Percentiles rank a stretch among this genome's conserved stretches.
Evolutionary conservation across 768 basidiomycete genomes (phyloP).

Genomic region (Dentipellis fragilis): DNA sequence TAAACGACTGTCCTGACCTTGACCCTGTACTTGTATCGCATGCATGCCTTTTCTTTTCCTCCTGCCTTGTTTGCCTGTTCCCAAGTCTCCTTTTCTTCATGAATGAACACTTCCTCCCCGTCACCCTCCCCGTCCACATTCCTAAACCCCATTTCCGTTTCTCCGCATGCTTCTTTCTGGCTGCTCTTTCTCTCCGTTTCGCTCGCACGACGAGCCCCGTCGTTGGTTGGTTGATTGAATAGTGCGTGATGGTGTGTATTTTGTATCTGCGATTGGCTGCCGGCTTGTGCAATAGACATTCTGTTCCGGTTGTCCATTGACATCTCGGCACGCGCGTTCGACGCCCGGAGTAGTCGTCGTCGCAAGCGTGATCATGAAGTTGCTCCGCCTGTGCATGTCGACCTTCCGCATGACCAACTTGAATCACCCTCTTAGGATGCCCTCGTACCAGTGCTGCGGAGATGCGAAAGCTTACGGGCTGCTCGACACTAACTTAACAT

Average conservation of each 20-base stretch:
- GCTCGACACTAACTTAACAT: too few species aligned
- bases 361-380: too few species aligned
- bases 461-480: too few species aligned
- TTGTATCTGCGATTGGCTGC: not conserved
- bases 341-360: too few species aligned
- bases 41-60: not conserved
- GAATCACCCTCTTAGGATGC: too few species aligned
- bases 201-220: too few species aligned
- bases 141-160: too few species aligned
- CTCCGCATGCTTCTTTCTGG: not conserved
- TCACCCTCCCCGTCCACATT: too few species aligned
- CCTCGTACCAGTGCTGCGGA: too few species aligned
- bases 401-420: too few species aligned
- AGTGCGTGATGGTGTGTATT: not conserved
- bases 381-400: too few species aligned
- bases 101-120: too few species aligned
- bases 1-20: not conserved
- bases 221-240: not conserved
- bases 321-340: not conserved
- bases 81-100: not conserved
- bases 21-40: not conserved
- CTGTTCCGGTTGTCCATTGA: not conserved
- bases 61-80: not conserved
- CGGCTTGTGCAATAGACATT: not conserved
- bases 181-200: not conserved